A percentile compares a stretch with the other conserved stretches of the same genome.
Evolutionary conservation across 2,329 filamentous ascomycete species (phyloP).

Genomic region (Xylariaceae sp.): DNA sequence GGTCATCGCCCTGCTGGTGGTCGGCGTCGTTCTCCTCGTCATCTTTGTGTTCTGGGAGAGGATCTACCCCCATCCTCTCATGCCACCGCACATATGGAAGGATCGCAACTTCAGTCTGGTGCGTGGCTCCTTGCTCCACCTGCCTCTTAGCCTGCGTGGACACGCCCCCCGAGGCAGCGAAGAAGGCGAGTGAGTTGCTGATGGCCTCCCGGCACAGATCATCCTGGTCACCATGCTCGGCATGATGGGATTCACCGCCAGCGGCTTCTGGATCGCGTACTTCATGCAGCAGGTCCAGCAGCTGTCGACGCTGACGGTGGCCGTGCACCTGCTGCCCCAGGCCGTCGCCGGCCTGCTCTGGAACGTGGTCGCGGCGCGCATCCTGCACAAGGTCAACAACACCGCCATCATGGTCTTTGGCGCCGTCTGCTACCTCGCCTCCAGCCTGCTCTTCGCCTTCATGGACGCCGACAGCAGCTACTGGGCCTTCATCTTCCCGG

Average conservation of each 20-base stretch:
- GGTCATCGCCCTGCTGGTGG: conserved; percentile 53
- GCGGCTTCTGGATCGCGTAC: conserved; percentile 56
- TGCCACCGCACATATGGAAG: conserved; percentile 49
- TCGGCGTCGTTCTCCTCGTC: conserved; percentile 49
- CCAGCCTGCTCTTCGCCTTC: conserved; percentile 46
- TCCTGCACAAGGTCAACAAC: conserved; percentile 58
- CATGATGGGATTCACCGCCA: conserved; percentile 54
- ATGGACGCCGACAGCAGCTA: conserved; percentile 49
- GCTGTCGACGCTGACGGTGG: conserved; percentile 49
- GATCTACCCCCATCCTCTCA: conserved; percentile 39
- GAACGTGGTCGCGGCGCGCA: conserved; percentile 53
- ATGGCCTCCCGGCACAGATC: conserved; percentile 36
- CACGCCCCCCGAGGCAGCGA: no score
- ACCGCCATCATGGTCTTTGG: conserved; percentile 49
- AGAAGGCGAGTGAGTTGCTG: no score
- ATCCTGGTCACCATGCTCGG: conserved; percentile 51
- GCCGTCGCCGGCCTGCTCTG: conserved; percentile 54
- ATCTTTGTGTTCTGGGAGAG: conserved; percentile 58
- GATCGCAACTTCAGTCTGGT: conserved; percentile 59
- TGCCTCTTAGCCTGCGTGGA: conserved; percentile 1
- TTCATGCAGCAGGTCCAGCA: conserved; percentile 54
- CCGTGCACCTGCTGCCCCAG: conserved; percentile 58
- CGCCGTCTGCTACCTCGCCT: conserved; percentile 30
- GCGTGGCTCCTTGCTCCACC: conserved; percentile 12
- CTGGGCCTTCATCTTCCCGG: conserved; percentile 59